Conservation (phyloP, 495 filamentous ascomycete genomes). For the Penicillium bovifimosum region DNA sequence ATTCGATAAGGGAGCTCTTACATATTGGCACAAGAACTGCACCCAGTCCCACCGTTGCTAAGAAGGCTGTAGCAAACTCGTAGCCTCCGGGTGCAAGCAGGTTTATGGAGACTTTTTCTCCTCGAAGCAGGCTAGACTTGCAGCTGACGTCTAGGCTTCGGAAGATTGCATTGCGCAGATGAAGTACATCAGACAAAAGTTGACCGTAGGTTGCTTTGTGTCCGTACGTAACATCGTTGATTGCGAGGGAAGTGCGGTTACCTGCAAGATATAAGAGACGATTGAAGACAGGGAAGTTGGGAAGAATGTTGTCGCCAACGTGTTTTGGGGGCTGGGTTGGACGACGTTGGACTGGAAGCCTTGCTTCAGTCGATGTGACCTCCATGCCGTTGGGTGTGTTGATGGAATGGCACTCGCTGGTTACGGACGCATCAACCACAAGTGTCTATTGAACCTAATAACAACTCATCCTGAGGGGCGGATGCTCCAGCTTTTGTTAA, state of each 20-base stretch:
- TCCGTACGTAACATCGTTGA: constrained; percentile 22
- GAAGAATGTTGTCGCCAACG: not conserved
- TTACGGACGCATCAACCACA: too few relatives aligned
- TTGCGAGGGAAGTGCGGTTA: constrained; percentile 3
- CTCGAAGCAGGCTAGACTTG: not conserved
- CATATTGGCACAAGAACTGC: constrained; percentile 33
- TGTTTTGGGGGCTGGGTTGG: too few relatives aligned
- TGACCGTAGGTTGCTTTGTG: constrained; percentile 22
- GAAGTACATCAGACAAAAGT: constrained; percentile 14
- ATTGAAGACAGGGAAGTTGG: not conserved
- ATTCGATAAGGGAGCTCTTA: too few relatives aligned
- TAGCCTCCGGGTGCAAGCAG: constrained; percentile 42
- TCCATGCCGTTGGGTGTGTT: too few relatives aligned
- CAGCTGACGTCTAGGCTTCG: not conserved
- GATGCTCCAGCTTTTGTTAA: too few relatives aligned
- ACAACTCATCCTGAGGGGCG: too few relatives aligned
- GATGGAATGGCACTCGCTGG: too few relatives aligned
- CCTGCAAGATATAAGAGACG: not conserved
- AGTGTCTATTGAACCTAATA: too few relatives aligned
- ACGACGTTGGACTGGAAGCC: too few relatives aligned
- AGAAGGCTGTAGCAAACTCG: constrained; percentile 41
- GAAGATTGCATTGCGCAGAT: constrained; percentile 19
- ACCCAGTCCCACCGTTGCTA: constrained; percentile 38
- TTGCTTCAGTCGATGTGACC: too few relatives aligned
- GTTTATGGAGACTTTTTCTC: constrained; percentile 40